Evolutionary conservation across 1,139 yeast genomes (phyloP).

Genomic region (Magnusiomyces tetraspermus): DNA sequence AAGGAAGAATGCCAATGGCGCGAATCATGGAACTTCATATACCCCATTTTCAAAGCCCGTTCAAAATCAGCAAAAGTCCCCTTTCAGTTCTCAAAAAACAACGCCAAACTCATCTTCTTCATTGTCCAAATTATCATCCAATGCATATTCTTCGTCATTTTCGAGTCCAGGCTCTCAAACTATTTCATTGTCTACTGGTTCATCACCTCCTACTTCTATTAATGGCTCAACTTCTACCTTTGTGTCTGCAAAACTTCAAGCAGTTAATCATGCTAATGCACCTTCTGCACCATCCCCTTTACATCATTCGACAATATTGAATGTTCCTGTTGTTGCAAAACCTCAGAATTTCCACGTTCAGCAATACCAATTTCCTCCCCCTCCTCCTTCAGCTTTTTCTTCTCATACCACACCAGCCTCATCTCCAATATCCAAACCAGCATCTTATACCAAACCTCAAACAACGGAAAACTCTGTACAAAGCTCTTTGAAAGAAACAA

Average conservation of each 20-base stretch:
- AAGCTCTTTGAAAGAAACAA: too few relatives aligned
- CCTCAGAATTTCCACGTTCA: constrained; percentile 7
- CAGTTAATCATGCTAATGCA: not conserved
- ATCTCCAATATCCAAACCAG: not conserved
- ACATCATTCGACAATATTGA: constrained; percentile 9
- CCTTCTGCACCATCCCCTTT: constrained; percentile 8
- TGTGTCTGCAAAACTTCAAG: not conserved
- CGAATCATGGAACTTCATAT: not conserved
- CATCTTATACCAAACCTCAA: not conserved
- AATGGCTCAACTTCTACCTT: not conserved
- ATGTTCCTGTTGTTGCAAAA: constrained; percentile 14
- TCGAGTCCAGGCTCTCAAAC: constrained; percentile 6
- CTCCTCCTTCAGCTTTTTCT: not conserved
- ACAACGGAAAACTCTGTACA: too few relatives aligned
- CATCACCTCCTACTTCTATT: constrained; percentile 6
- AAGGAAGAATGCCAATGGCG: not conserved
- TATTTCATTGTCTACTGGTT: constrained; percentile 5
- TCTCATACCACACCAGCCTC: not conserved
- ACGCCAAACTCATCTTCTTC: not conserved
- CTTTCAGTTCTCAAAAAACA: not conserved
- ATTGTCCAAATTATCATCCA: not conserved
- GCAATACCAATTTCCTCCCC: not conserved
- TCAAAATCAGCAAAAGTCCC: not conserved
- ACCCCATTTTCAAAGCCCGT: not conserved
- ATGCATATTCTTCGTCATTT: constrained; percentile 1